Evolutionary conservation across 2,329 filamentous ascomycete genomes (phyloP), one percentile per base, ranked within the genome.

Genomic region (Elsinoe perseae): DNA sequence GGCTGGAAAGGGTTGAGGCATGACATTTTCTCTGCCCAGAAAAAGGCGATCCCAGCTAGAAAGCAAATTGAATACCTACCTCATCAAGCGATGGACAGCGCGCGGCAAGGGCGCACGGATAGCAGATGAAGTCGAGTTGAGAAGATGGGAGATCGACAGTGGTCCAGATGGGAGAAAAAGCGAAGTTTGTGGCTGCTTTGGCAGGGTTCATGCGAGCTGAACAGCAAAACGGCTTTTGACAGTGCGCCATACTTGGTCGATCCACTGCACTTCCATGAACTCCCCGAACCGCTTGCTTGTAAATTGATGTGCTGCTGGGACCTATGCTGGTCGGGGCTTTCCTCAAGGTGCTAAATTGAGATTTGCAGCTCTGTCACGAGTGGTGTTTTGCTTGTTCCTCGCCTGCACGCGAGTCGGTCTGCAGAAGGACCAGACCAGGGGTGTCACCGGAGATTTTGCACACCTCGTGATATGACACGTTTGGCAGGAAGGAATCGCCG

Each of bases 181-280:
- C 46, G 46, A 32, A 18, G 20, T 50, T 34, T 36, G 48, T 38
- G 28, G 48, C 28, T 38, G 25, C 48, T n/a, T 38, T 52, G 25
- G 27, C 48, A 52, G 48, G 48, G 48, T 52, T 52, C 48, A 52
- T 52, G 48, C 48, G 48, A 52, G 48, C 48, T 52, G 48, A 52
- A 36, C 3, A 52, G 30, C 4, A 12, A 5, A 52, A 52, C 48
- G 48, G 30, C 30, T 52, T 36, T 52, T 52, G 48, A 52, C 48
- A 52, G 48, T 28, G 25, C 48, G 32, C 48, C 48, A 38, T n/a
- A 28, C 18, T 12, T 14, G 18, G 48, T 14, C 48, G 48, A 52
- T 52, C 48, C 38, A 12, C 48, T 52, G 30, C 48, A 52, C 48
- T 52, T 38, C 48, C 28, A 52, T 28, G 48, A 50, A 25, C 48